phyloP scores from a whole-genome alignment of 768 basidiomycete genomes.

The Russula compacta region DNA sequence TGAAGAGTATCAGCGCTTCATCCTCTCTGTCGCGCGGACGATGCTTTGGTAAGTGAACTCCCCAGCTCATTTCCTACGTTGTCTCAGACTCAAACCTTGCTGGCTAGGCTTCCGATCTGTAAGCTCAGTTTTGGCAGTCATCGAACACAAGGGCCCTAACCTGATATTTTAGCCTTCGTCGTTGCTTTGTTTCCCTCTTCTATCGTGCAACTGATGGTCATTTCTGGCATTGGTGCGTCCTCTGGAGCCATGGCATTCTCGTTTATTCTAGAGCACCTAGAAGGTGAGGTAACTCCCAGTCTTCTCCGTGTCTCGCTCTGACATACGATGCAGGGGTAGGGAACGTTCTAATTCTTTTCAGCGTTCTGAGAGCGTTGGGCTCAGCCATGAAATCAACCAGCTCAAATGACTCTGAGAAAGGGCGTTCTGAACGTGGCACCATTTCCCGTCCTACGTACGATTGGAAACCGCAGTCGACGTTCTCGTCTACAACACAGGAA shows the following conservation, averaged over 20 bases:
- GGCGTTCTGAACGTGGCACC: neutral
- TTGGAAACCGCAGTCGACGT: neutral
- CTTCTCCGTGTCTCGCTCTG: neutral
- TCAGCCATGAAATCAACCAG: constrained; percentile 35
- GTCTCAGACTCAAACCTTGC: constrained; percentile 1
- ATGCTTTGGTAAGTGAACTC: constrained; percentile 55
- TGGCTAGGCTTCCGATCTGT: constrained; percentile 52
- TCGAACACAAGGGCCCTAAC: constrained; percentile 6
- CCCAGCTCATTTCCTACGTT: neutral
- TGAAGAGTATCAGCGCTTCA: constrained; percentile 51
- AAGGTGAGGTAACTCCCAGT: constrained; percentile 33
- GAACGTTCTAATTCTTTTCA: constrained; percentile 58
- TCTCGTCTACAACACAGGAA: neutral
- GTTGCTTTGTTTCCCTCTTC: constrained; percentile 51
- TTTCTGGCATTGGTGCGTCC: constrained; percentile 42
- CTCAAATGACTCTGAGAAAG: neutral
- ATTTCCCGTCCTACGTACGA: neutral
- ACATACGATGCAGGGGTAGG: constrained; percentile 40
- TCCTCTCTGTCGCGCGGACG: constrained; percentile 50
- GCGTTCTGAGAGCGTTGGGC: constrained; percentile 54
- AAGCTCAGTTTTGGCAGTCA: constrained; percentile 20
- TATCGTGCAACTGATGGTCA: constrained; percentile 38
- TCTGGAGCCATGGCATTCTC: constrained; percentile 41
- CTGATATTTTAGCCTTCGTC: constrained; percentile 45
- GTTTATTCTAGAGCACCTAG: constrained; percentile 21